Evolutionary conservation across 345 rosid genomes (phyloP).

Genomic region (Atalantia buxifolia): DNA sequence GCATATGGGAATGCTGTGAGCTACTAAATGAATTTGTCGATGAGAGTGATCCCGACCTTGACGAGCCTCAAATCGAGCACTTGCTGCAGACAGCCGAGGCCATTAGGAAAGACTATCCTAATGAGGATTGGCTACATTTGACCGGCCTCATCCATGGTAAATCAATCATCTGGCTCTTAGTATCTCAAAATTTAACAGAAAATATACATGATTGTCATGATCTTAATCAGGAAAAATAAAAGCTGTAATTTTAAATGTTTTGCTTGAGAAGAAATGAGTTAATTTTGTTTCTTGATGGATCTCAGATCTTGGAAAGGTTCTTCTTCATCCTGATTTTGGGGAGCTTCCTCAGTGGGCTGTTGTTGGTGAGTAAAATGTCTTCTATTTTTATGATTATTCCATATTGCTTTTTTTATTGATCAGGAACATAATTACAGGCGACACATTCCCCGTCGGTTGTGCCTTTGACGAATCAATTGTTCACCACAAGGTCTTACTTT

Average conservation of each 20-base stretch:
- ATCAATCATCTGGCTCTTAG: not conserved
- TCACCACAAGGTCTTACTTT: conserved; percentile 62
- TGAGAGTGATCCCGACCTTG: conserved; percentile 65
- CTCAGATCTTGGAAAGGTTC: conserved; percentile 73
- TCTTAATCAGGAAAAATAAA: not conserved
- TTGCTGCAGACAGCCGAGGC: conserved; percentile 60
- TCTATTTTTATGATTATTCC: not conserved
- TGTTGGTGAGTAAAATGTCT: conserved; percentile 40
- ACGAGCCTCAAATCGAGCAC: conserved; percentile 61
- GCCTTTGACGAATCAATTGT: conserved; percentile 69
- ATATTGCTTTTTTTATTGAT: not conserved
- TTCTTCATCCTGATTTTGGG: conserved; percentile 68
- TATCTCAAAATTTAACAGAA: not conserved
- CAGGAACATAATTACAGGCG: conserved; percentile 33
- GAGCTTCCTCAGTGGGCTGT: conserved; percentile 90
- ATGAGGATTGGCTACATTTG: conserved; percentile 56
- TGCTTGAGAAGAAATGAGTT: not conserved
- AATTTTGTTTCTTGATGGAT: not conserved
- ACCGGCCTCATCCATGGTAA: conserved; percentile 60
- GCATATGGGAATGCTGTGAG: conserved; percentile 70
- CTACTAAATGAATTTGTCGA: conserved; percentile 60
- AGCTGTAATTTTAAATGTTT: not conserved
- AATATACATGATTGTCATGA: not conserved
- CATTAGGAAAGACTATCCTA: conserved; percentile 49
- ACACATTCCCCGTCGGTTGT: conserved; percentile 81